A percentile compares a stretch with the other conserved stretches of the same genome.
These are phyloP conservation scores for Auricularia auricula-judae DNA, from an alignment of 768 basidiomycete genomes.

Conservation along the genomic window DNA sequence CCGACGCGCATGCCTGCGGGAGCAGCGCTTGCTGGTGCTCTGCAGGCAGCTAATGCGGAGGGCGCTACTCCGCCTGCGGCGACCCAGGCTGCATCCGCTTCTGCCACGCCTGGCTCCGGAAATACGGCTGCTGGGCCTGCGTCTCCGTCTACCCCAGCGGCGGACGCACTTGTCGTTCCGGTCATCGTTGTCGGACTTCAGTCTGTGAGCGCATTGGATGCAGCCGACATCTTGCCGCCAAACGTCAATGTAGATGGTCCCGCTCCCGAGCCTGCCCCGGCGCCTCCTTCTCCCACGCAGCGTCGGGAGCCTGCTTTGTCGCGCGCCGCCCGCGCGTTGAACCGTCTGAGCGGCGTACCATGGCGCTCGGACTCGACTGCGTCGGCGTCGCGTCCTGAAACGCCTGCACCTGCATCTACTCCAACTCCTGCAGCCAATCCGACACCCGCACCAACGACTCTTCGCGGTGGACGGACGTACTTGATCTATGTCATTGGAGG, in stretches of 20 bases:
- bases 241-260: conserved; percentile 5
- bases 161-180: conserved; percentile 44
- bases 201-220: conserved; percentile 46
- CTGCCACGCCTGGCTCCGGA: conserved; percentile 8
- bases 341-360: not conserved
- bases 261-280: not conserved
- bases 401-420: not conserved
- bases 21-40: conserved; percentile 1
- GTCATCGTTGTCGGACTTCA: conserved; percentile 79
- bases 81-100: conserved; percentile 11
- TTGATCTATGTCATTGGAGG: conserved; percentile 89
- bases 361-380: conserved; percentile 3
- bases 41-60: not conserved
- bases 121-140: conserved; percentile 5
- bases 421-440: not conserved
- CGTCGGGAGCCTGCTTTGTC: conserved; percentile 23
- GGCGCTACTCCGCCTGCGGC: conserved; percentile 2
- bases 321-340: conserved; percentile 51
- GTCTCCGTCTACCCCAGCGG: conserved; percentile 4
- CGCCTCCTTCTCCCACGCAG: conserved; percentile 4
- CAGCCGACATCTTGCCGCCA: conserved; percentile 12
- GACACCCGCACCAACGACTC: conserved; percentile 5
- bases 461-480: conserved; percentile 45
- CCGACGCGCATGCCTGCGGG: conserved; percentile 37
- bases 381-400: conserved; percentile 1